phyloP scores from a whole-genome alignment of 108 stramenopile species.

The Aurantiochytrium sp. region DNA sequence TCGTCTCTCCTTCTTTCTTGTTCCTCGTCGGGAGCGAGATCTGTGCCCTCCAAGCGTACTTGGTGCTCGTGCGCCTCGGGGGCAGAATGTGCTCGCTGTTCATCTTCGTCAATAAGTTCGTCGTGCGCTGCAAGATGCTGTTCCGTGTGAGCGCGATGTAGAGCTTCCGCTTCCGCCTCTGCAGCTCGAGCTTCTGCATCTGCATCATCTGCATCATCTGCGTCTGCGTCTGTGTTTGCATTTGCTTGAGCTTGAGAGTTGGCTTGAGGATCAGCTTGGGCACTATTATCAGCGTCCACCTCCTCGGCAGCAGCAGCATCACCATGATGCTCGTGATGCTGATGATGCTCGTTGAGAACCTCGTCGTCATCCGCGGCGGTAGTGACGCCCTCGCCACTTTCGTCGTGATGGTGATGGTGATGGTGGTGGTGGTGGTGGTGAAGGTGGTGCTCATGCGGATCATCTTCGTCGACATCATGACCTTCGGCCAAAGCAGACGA shows the following conservation, averaged over 20 bases:
- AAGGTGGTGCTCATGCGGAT: not conserved
- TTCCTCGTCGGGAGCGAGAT: not conserved
- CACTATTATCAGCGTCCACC: not conserved
- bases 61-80: not conserved
- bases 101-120: not conserved
- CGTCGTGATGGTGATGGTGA: not conserved
- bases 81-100: not conserved
- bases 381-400: too few species aligned
- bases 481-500: not conserved
- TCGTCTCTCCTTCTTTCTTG: not conserved
- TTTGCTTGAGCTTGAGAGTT: not conserved
- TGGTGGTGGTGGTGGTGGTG: not conserved
- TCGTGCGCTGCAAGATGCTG: not conserved
- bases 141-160: not conserved
- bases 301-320: not conserved
- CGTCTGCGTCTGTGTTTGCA: too few species aligned
- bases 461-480: not conserved
- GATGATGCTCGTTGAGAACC: not conserved
- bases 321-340: not conserved
- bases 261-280: not conserved
- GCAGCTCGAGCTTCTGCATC: not conserved
- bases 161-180: not conserved
- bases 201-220: too few species aligned
- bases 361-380: not conserved
- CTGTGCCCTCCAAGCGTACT: not conserved